Evolutionary conservation across 306 rosid species (phyloP), one percentile per base, ranked within the genome.

Genomic region (Lotus japonicus): DNA sequence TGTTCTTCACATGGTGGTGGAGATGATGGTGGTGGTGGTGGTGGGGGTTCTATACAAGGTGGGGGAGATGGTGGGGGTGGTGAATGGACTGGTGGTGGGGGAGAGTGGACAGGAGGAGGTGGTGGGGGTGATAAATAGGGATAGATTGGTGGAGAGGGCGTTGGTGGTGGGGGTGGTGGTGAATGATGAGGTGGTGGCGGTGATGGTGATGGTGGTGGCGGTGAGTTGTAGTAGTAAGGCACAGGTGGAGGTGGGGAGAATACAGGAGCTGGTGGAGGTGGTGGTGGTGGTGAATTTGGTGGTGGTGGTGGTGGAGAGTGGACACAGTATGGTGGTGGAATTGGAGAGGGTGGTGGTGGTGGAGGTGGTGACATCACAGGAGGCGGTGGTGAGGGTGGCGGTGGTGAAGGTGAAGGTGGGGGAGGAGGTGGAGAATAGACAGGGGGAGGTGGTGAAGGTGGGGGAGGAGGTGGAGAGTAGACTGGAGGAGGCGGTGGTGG

Each of bases 91-190:
- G 89, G 83, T 1, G 92, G 82, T 2, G 89, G 92, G 3, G 89
- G 90, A 14, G 82, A 72, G 70, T 81, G 80, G 36, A 77, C 85
- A 0, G 89, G 97, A 0, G 92, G 90, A 7, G 92, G 96, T 0
- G 96, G 94, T 5, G 96, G 94, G 0, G 96, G 85, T 1, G 89
- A 77, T 26, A 75, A 17, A 6, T 84, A 84, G 12, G 77, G 85
- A 60, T 88, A 88, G 13, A 81, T 54, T 15, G 92, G 90, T 11
- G 96, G 96, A 0, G 95, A 92, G 0, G 92, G 86, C 0, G 88
- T 79, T 17, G 72, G 83, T 0, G 85, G 78, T 3, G 88, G 87
- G 0, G 89, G 82, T 1, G 96, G 89, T 0, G 84, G 85, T 0
- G 94, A 79, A n/a, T 77, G 58, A 0, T 70, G 80, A 1, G 78